Base-by-base conservation (phyloP, 257 asterid species). In the Buddleja alternifolia region DNA sequence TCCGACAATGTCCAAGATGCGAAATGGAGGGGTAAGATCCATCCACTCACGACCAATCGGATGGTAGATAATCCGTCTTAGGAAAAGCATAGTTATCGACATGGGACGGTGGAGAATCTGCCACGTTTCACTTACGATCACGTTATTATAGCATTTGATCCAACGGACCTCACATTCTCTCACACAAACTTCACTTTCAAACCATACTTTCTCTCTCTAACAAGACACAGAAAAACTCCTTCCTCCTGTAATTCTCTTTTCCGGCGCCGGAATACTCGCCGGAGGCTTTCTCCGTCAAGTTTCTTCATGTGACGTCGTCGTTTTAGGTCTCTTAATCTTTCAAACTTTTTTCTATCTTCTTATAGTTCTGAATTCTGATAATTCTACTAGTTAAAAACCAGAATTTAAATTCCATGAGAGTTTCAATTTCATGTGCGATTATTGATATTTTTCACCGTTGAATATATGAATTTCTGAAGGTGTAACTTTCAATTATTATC, bases 81-180 rank as follows among this genome's bases (percentile, higher is more conserved):
- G 16, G 23, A 42, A 9, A 74, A 63, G 73, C 75, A 51, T 54
- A 25, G 80, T 80, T 88, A 85, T 83, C 95, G 76, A 66, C 56
- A 72, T 62, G 54, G 57, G 66, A 85, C 85, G 90, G 90, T 17
- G 78, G 69, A 54, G 1, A 59, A 10, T 55, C 71, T 3, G 63
- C 96, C 95, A 89, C 90, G 88, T 83, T 77, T 55, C 41, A 3
- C 71, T 1, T 10, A 29, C 59, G 68, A 80, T 77, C 83, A 66
- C 85, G 78, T 83, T 85, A 63, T 81, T 81, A 69, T 76, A 83
- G 47, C 82, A 79, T 74, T 76, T 74, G 83, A 86, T 82, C 90
- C 83, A 68, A 69, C 89, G 87, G 88, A 80, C 79, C 80, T 81
- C 76, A 37, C 81, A 42, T 60, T 75, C 74, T 42, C 81, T 44